phyloP scores from a whole-genome alignment of 805 yeast genomes.

The Maudiozyma pseudohumilis region DNA sequence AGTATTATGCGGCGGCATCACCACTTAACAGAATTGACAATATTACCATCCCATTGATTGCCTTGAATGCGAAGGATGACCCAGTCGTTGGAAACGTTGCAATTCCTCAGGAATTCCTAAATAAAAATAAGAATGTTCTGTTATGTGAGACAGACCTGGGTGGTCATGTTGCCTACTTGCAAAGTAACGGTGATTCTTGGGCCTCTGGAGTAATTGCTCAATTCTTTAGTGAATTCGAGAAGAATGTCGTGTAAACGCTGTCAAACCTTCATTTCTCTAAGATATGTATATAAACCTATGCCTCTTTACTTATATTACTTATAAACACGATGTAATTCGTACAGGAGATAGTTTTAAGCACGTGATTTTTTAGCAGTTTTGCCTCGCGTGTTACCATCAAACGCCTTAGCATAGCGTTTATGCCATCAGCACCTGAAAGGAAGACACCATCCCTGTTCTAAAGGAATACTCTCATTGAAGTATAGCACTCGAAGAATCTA shows the following conservation, averaged over 20 bases:
- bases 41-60: constrained; percentile 51
- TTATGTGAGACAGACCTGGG: constrained; percentile 56
- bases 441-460: too few species aligned
- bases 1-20: constrained; percentile 58
- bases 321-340: neutral
- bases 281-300: neutral
- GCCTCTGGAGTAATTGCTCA: constrained; percentile 34
- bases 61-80: constrained; percentile 51
- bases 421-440: too few species aligned
- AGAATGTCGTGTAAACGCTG: neutral
- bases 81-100: constrained; percentile 44
- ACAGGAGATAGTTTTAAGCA: neutral
- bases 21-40: constrained; percentile 48
- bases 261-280: neutral
- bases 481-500: too few species aligned
- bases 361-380: neutral
- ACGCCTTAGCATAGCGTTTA: too few species aligned
- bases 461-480: too few species aligned
- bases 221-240: constrained; percentile 31
- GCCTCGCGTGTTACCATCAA: too few species aligned
- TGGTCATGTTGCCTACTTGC: constrained; percentile 54
- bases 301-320: too few species aligned
- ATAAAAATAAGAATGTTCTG: constrained; percentile 47
- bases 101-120: constrained; percentile 42
- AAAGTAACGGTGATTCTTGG: constrained; percentile 40